Evolutionary conservation across 306 rosid genomes (phyloP).

Genomic region (Quercus cerris): DNA sequence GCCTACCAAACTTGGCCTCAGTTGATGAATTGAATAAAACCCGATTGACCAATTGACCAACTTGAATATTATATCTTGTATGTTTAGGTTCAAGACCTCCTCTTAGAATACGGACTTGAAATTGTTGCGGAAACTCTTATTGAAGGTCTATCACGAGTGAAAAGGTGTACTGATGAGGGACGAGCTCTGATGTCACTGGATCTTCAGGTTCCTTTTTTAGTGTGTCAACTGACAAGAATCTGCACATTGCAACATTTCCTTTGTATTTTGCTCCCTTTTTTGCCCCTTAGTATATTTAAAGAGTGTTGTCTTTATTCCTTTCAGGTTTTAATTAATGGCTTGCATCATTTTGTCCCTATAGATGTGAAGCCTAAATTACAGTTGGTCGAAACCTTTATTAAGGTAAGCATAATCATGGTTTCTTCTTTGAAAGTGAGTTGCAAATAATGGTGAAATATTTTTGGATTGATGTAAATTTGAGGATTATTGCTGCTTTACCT

Average conservation of each 20-base stretch:
- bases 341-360: conserved; percentile 73
- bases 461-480: conserved; percentile 11
- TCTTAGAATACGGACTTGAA: conserved; percentile 77
- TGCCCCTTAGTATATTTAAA: conserved; percentile 17
- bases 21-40: background rate
- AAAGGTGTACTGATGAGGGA: conserved; percentile 95
- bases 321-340: conserved; percentile 96
- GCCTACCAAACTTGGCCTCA: background rate
- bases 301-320: conserved; percentile 25
- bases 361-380: conserved; percentile 84
- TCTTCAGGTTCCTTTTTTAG: conserved; percentile 66
- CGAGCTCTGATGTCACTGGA: conserved; percentile 96
- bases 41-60: conserved; percentile 10
- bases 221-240: background rate
- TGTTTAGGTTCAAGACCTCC: conserved; percentile 66
- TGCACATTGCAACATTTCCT: conserved; percentile 2
- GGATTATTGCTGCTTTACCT: conserved; percentile 17
- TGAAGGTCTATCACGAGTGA: conserved; percentile 93
- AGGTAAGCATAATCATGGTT: conserved; percentile 47
- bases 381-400: conserved; percentile 84
- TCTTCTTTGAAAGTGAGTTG: background rate
- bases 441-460: background rate
- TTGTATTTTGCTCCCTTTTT: background rate
- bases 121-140: conserved; percentile 82
- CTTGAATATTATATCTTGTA: conserved; percentile 20